A percentile compares a stretch with the other conserved stretches of the same genome.
Conservation (phyloP, 2,329 filamentous ascomycete genomes). For the Graphilbum sp. region DNA sequence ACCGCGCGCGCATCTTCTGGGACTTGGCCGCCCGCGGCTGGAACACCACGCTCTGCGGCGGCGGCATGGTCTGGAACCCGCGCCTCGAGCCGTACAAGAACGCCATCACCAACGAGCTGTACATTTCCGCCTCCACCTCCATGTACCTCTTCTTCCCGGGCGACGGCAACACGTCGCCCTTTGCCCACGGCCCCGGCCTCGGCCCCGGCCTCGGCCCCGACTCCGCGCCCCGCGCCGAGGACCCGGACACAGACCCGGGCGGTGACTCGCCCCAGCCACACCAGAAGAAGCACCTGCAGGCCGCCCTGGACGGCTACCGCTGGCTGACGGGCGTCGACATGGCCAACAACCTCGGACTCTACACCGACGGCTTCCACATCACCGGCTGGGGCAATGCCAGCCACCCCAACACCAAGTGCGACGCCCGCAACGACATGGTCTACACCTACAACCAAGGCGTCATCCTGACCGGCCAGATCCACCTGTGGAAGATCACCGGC, state of each 20-base stretch:
- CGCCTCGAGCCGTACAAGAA: conserved; percentile 65
- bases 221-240: too few species aligned
- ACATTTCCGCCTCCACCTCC: conserved; percentile 63
- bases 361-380: conserved; percentile 81
- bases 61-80: conserved; percentile 83
- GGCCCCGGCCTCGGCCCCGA: conserved; percentile 4
- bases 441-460: conserved; percentile 96
- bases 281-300: conserved; percentile 51
- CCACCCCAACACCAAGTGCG: conserved; percentile 55
- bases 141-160: conserved; percentile 89
- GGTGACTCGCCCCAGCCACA: conserved; percentile 13
- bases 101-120: conserved; percentile 87
- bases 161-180: conserved; percentile 58
- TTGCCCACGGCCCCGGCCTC: conserved; percentile 27
- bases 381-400: conserved; percentile 41
- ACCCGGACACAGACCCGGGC: conserved; percentile 2
- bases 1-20: conserved; percentile 74
- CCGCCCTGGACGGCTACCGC: conserved; percentile 60
- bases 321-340: conserved; percentile 73
- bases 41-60: conserved; percentile 65
- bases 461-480: conserved; percentile 63
- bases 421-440: conserved; percentile 71
- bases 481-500: conserved; percentile 65
- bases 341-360: conserved; percentile 60
- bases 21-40: conserved; percentile 64